Conservation (phyloP, 805 yeast genomes). For the Kuraishia ogatae region DNA sequence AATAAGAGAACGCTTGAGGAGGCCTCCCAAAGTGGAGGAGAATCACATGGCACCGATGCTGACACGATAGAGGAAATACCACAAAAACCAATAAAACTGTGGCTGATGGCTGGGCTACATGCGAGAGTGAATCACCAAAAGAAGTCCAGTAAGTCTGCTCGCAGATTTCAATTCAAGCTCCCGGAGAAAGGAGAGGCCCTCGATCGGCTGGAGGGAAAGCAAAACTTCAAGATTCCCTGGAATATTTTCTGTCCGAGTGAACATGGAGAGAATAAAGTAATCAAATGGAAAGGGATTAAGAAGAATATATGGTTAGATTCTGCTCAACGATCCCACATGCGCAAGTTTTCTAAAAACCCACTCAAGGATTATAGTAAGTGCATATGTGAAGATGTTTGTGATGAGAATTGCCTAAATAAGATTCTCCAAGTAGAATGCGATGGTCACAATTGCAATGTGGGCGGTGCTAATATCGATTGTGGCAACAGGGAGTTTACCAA, state of each 20-base stretch:
- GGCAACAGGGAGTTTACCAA: slow-evolving; percentile 28
- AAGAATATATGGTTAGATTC: slow-evolving; percentile 10
- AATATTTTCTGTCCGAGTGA: slow-evolving; percentile 23
- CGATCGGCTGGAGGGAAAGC: slow-evolving; percentile 7
- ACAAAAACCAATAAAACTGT: slow-evolving; percentile 8
- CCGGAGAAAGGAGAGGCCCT: slow-evolving; percentile 14
- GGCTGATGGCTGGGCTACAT: slow-evolving; percentile 14
- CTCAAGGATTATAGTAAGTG: slow-evolving; percentile 9
- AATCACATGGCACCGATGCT: background rate
- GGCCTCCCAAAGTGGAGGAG: background rate
- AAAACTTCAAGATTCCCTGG: slow-evolving; percentile 23
- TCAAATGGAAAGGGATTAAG: slow-evolving; percentile 20
- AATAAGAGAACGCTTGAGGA: background rate
- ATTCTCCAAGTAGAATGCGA: slow-evolving; percentile 25
- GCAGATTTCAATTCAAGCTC: slow-evolving; percentile 10
- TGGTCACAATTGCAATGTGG: slow-evolving; percentile 20
- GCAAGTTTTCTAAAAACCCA: background rate
- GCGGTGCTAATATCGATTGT: slow-evolving; percentile 17
- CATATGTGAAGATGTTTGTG: slow-evolving; percentile 20
- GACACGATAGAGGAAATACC: background rate
- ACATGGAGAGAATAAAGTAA: slow-evolving; percentile 12
- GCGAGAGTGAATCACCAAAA: slow-evolving; percentile 7
- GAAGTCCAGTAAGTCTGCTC: background rate
- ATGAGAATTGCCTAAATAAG: slow-evolving; percentile 23
- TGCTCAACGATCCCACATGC: slow-evolving; percentile 1